Evolutionary conservation across 2,329 filamentous ascomycete genomes (phyloP), one percentile per base, ranked within the genome.

Genomic region (Fusarium continuum): DNA sequence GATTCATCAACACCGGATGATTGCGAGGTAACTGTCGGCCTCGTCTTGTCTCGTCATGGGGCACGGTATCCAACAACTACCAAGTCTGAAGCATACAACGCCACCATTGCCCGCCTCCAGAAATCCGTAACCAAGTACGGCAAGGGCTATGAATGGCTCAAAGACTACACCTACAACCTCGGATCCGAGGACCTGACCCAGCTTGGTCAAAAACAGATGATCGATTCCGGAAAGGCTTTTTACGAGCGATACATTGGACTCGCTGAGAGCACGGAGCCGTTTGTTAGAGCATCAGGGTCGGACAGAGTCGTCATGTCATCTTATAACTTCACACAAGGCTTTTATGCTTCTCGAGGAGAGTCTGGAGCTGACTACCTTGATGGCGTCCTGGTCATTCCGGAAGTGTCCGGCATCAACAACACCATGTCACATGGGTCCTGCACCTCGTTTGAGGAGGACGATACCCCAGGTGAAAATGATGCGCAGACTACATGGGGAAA

Each of bases 41-140:
- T 93, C 70, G 80, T 93, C 20, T 83, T 97, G 41, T 93, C 92
- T 19, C 88, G 93, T 3, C 93, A 97, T 73, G 93, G 93, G 41
- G 91, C 91, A 31, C 86, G 93, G 47, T 90, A 92, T 72, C 93
- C 93, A 1, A 96, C 93, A 0, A 71, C 78, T 10, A 79, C 80
- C 64, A 96, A 93, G 79, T 85, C 88, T 1, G 72, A 74, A 10
- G 72, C 75, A 7, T 97, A 96, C 77, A 82, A 80, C 32, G 75
- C 79, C 6, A 82, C 91, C 8, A 80, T 97, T 48, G 73, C 82
- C 23, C 84, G 84, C 41, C 89, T 97, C 59, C 87, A 93, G 58
- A 74, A 73, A 38, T 73, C 70, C 31, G 80, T 80, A 9, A 82
- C 80, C 2, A 77, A 80, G 17, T 94, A 91, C 71, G 83, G 83